A percentile compares a stretch with the other conserved stretches of the same genome.
Conservation (phyloP, 768 basidiomycete genomes). For the Mrakia gelida region DNA sequence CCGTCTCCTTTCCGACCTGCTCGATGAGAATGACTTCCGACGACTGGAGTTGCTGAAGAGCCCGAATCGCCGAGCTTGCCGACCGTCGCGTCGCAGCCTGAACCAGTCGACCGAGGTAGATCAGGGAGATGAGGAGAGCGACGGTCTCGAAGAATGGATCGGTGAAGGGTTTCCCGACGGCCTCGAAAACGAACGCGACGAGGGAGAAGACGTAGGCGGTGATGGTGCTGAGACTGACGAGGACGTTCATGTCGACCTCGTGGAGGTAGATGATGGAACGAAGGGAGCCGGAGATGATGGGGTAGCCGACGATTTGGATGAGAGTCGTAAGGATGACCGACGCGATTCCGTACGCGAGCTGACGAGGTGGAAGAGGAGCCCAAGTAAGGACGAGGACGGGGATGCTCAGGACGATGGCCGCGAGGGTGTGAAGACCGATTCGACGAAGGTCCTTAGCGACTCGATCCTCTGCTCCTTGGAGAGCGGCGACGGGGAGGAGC, state of each 20-base stretch:
- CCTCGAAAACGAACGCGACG: slow-evolving; percentile 46
- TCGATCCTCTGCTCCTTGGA: slow-evolving; percentile 35
- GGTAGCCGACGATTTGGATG: slow-evolving; percentile 47
- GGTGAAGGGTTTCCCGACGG: slow-evolving; percentile 41
- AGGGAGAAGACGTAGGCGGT: slow-evolving; percentile 50
- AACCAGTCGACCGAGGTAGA: slow-evolving; percentile 48
- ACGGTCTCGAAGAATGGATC: slow-evolving; percentile 51
- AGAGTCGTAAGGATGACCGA: slow-evolving; percentile 48
- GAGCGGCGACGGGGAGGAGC: background rate
- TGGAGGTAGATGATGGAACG: slow-evolving; percentile 46
- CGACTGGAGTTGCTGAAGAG: slow-evolving; percentile 45
- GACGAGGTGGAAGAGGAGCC: slow-evolving; percentile 46
- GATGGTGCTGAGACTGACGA: slow-evolving; percentile 48
- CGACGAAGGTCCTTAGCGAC: slow-evolving; percentile 43
- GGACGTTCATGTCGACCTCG: slow-evolving; percentile 47
- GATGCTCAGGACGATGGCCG: slow-evolving; percentile 46
- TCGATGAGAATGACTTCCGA: slow-evolving; percentile 43
- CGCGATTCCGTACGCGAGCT: slow-evolving; percentile 44
- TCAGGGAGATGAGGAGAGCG: slow-evolving; percentile 49
- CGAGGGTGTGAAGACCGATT: slow-evolving; percentile 42
- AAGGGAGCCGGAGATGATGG: slow-evolving; percentile 45
- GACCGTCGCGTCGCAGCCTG: slow-evolving; percentile 47
- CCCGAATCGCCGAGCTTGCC: slow-evolving; percentile 44
- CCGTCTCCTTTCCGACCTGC: background rate
- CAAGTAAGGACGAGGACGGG: slow-evolving; percentile 51